A percentile compares a stretch with the other conserved stretches of the same genome.
These are phyloP conservation scores for Blastobotrys peoriensis DNA, from an alignment of 805 yeast genomes.

Conservation along the genomic window DNA sequence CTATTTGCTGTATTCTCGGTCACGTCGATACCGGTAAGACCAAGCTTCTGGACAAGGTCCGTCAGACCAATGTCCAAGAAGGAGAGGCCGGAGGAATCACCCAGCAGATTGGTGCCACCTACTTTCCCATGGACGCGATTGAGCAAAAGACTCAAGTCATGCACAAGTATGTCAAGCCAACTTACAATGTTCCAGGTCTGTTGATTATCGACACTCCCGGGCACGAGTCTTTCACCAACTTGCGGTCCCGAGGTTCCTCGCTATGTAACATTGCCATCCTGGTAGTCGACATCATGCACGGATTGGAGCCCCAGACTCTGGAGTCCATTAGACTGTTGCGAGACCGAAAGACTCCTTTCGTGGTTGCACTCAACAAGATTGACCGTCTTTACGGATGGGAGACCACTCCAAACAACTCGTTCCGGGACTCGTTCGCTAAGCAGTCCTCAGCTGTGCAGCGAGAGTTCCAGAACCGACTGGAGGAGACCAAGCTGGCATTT, in stretches of 20 bases:
- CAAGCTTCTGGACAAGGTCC: conserved; percentile 88
- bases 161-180: conserved; percentile 75
- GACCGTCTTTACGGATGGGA: conserved; percentile 98
- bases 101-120: conserved; percentile 99
- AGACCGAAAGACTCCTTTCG: conserved; percentile 96
- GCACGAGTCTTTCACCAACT: conserved; percentile 97
- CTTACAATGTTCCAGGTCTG: conserved; percentile 93
- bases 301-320: conserved; percentile 94
- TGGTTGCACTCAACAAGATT: conserved; percentile 94
- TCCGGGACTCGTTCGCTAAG: conserved; percentile 84
- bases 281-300: conserved; percentile 98
- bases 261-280: conserved; percentile 98
- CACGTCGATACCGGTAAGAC: conserved; percentile 99
- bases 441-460: conserved; percentile 82
- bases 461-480: conserved; percentile 85
- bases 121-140: conserved; percentile 95
- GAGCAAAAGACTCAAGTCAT: conserved; percentile 86
- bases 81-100: conserved; percentile 99
- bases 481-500: conserved; percentile 78
- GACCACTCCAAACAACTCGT: conserved; percentile 80
- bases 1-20: conserved; percentile 97
- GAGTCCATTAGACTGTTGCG: conserved; percentile 89
- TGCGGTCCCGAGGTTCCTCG: conserved; percentile 98
- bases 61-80: conserved; percentile 99
- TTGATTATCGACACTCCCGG: conserved; percentile 98